A percentile compares a stretch with the other conserved stretches of the same genome.
Conservation (phyloP, 208 protist species). For the Trichomonas vaginalis region DNA sequence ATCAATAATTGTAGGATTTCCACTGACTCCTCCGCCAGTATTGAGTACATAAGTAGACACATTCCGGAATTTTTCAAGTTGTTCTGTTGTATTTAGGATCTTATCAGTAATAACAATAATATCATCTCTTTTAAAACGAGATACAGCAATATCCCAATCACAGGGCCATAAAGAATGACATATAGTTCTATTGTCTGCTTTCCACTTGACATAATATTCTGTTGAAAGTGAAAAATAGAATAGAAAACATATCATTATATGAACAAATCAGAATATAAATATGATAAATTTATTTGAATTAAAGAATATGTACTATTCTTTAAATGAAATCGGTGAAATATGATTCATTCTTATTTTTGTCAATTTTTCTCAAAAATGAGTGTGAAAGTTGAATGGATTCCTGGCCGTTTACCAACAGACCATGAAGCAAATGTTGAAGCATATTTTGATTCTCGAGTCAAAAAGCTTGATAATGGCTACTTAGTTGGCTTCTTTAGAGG, state of each 20-base stretch:
- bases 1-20: background rate
- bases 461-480: background rate
- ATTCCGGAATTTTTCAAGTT: background rate
- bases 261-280: background rate
- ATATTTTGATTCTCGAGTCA: background rate
- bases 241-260: background rate
- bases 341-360: background rate
- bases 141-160: background rate
- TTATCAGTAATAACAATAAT: slow-evolving; percentile 1
- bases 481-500: background rate
- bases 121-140: background rate
- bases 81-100: background rate
- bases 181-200: background rate
- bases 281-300: background rate
- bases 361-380: background rate
- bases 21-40: background rate
- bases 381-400: background rate
- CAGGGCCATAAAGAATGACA: background rate
- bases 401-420: background rate
- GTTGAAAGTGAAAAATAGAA: background rate
- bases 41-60: background rate
- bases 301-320: background rate
- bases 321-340: background rate
- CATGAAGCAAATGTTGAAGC: background rate
- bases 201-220: slow-evolving; percentile 10